Conservation (phyloP, 306 rosid species). For the Prunus padus region DNA sequence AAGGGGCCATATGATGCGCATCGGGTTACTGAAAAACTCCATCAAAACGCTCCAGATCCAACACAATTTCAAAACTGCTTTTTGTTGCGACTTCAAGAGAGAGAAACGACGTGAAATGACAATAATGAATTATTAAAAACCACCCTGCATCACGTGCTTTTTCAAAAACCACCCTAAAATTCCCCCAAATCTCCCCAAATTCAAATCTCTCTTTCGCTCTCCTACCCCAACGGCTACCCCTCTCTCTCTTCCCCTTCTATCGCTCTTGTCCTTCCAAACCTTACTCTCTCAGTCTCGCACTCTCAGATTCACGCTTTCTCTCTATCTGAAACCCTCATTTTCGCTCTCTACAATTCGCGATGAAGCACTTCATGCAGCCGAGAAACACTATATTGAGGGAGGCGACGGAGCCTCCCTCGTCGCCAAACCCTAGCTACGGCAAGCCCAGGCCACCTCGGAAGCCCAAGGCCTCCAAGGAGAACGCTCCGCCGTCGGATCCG, state of each 20-base stretch:
- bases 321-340: slow-evolving; percentile 13
- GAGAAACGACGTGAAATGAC: background rate
- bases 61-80: slow-evolving; percentile 19
- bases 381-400: slow-evolving; percentile 62
- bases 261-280: slow-evolving; percentile 31
- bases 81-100: background rate
- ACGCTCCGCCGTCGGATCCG: slow-evolving; percentile 78
- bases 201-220: slow-evolving; percentile 44
- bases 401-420: slow-evolving; percentile 45
- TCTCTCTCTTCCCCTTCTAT: slow-evolving; percentile 27
- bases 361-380: slow-evolving; percentile 87
- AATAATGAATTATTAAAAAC: background rate
- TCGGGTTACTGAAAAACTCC: background rate
- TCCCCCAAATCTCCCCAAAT: slow-evolving; percentile 30
- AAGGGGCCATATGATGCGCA: background rate
- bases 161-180: too few species aligned
- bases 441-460: slow-evolving; percentile 57
- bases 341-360: slow-evolving; percentile 17
- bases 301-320: background rate
- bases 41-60: slow-evolving; percentile 10
- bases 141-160: slow-evolving; percentile 26
- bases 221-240: slow-evolving; percentile 33
- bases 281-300: slow-evolving; percentile 8
- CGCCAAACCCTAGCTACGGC: slow-evolving; percentile 51
- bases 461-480: slow-evolving; percentile 65